Evolutionary conservation across 2,329 filamentous ascomycete genomes (phyloP), one percentile per base, ranked within the genome.

Genomic region (Pseudodiploospora longispora): DNA sequence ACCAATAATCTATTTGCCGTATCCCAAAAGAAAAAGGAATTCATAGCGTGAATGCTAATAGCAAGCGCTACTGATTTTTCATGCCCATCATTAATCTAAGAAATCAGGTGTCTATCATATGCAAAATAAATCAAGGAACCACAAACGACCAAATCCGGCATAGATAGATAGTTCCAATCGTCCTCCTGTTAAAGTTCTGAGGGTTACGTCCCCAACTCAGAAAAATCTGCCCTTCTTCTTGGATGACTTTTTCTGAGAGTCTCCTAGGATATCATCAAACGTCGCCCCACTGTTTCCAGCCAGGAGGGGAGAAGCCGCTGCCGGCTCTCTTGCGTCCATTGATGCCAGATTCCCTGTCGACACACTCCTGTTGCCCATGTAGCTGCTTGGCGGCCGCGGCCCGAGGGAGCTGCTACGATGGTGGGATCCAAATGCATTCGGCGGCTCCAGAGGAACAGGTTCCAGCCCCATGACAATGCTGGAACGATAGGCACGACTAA

Each of bases 261-360:
- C 58, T 6, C 64, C 63, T 27, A 74, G 56, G 32, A 74, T 74
- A 40, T 74, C 71, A 49, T 74, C 71, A 54, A 74, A 74, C 0
- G 71, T 74, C 29, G 64, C 61, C 3, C 66, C 62, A 8, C 62
- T 55, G 27, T 51, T 58, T 2, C 50, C 52, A 6, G 56, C 49
- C 19, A 19, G 19, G 19, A 19, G 19, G 5, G 53, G 49, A 27
- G 52, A 51, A 2, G 54, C 44, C 6, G 52, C 48, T 29, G 46
- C 47, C 36, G 41, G 50, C 9, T 47, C 50, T 44, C 50, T 54
- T 7, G 46, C 41, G 35, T 33, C 44, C 50, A 63, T 50, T 10
- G 54, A 55, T 1, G 54, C 54, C 28, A 68, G 55, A 45, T 69
- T 67, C 6, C 61, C 62, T 9, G 56, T 52, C 5, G 67, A 70